These are phyloP conservation scores for Symbiodinium pilosum DNA, from an alignment of 73 alveolate species.

Conservation along the genomic window DNA sequence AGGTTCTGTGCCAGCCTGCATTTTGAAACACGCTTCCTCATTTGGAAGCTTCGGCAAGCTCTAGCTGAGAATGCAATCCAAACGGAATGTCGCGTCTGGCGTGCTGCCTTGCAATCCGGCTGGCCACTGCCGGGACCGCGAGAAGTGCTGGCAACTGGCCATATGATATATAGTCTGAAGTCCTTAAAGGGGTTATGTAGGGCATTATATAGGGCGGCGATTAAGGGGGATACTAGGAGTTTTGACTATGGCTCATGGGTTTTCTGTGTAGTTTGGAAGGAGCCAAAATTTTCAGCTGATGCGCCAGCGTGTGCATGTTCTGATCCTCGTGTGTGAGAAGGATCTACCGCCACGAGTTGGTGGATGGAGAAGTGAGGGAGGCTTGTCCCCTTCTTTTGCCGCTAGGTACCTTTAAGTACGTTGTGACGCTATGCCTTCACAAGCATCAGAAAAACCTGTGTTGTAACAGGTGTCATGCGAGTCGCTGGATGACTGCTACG, in stretches of 20 bases:
- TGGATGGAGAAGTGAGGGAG: slow-evolving; percentile 86
- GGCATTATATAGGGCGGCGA: background rate
- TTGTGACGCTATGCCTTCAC: background rate
- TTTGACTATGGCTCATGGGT: background rate
- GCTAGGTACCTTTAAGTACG: background rate
- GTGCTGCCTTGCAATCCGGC: background rate
- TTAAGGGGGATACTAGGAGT: background rate
- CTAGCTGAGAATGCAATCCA: no score
- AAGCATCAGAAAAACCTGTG: background rate
- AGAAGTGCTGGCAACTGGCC: no score
- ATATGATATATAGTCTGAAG: no score
- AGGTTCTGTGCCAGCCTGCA: no score
- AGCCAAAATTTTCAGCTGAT: no score
- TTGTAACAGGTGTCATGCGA: slow-evolving; percentile 58
- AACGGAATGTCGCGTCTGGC: background rate
- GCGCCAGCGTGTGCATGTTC: no score
- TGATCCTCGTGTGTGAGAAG: no score
- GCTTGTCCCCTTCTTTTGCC: background rate
- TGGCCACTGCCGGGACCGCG: slow-evolving; percentile 1
- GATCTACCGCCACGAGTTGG: slow-evolving; percentile 80
- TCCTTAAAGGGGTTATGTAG: background rate
- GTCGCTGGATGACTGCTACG: slow-evolving; percentile 70
- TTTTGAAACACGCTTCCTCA: no score
- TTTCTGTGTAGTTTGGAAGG: no score
- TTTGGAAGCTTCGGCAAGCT: no score